A percentile compares a stretch with the other conserved stretches of the same genome.
phyloP scores from a whole-genome alignment of 805 yeast species.

The Danielia oregonensis region DNA sequence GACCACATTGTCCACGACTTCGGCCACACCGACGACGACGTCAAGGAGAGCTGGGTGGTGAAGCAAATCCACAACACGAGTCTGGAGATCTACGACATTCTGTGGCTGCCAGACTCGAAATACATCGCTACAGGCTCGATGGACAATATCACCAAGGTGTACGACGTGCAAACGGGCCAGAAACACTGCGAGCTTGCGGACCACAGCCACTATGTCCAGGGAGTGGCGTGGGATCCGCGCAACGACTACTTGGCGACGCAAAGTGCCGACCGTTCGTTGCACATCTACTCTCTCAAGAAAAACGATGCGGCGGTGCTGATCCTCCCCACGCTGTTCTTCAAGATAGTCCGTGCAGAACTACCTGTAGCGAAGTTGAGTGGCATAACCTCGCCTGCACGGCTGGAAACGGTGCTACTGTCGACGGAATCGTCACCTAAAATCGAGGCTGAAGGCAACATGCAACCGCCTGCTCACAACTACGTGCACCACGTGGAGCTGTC shows the following conservation, averaged over 20 bases:
- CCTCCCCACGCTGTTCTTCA: slow-evolving; percentile 39
- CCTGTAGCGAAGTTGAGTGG: slow-evolving; percentile 40
- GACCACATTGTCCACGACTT: slow-evolving; percentile 55
- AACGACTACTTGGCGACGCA: slow-evolving; percentile 79
- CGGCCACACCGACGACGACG: slow-evolving; percentile 53
- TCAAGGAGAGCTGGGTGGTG: slow-evolving; percentile 71
- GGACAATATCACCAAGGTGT: slow-evolving; percentile 79
- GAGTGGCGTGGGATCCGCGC: slow-evolving; percentile 92
- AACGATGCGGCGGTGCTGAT: slow-evolving; percentile 20
- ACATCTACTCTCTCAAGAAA: slow-evolving; percentile 51
- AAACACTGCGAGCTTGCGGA: slow-evolving; percentile 59
- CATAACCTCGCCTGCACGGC: slow-evolving; percentile 13
- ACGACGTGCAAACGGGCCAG: slow-evolving; percentile 52
- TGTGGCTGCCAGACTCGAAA: slow-evolving; percentile 86
- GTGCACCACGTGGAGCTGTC: not conserved
- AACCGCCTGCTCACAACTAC: not conserved
- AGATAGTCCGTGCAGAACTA: slow-evolving; percentile 54
- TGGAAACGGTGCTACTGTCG: not conserved
- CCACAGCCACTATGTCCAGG: slow-evolving; percentile 91
- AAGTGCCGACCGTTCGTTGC: slow-evolving; percentile 82
- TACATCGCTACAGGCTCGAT: slow-evolving; percentile 85
- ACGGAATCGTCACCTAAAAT: not conserved
- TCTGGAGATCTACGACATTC: slow-evolving; percentile 83
- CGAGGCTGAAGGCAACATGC: not conserved
- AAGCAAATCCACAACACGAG: slow-evolving; percentile 55